A percentile compares a stretch with the other conserved stretches of the same genome.
Evolutionary conservation across 1,284 basidiomycete genomes (phyloP).

Genomic region (Ganoderma sp.): DNA sequence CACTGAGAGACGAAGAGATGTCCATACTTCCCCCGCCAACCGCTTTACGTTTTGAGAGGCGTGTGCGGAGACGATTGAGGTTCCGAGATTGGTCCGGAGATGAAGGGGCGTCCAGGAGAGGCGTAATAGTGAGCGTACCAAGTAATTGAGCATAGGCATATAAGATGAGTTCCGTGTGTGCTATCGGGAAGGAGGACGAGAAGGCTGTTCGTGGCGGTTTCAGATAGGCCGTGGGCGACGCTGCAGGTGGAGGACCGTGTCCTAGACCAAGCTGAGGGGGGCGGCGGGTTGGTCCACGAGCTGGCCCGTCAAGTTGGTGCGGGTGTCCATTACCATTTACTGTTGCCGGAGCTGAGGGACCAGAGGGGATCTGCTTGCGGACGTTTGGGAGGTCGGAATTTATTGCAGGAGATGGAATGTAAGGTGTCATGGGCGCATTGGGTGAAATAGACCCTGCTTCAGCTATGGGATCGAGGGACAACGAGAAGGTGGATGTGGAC

Average conservation of each 20-base stretch:
- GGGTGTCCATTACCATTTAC: slow-evolving; percentile 21
- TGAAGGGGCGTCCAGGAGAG: slow-evolving; percentile 35
- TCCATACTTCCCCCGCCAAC: slow-evolving; percentile 82
- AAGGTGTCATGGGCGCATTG: slow-evolving; percentile 38
- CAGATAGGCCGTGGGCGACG: slow-evolving; percentile 29
- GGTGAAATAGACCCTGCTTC: slow-evolving; percentile 48
- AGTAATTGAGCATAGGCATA: slow-evolving; percentile 87
- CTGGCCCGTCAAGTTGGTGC: slow-evolving; percentile 30
- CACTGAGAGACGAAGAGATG: slow-evolving; percentile 55
- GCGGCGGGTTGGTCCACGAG: slow-evolving; percentile 33
- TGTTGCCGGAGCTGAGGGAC: slow-evolving; percentile 13
- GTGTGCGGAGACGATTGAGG: slow-evolving; percentile 54
- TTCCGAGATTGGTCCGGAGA: slow-evolving; percentile 49
- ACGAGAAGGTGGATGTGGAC: slow-evolving; percentile 64
- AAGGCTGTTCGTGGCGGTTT: slow-evolving; percentile 46
- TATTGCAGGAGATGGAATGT: slow-evolving; percentile 35
- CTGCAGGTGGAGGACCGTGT: slow-evolving; percentile 47
- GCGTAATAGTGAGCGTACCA: slow-evolving; percentile 62
- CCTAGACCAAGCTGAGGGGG: slow-evolving; percentile 50
- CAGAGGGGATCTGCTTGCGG: slow-evolving; percentile 30
- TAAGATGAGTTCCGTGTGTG: slow-evolving; percentile 69
- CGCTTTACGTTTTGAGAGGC: slow-evolving; percentile 54
- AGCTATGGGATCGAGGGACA: slow-evolving; percentile 72
- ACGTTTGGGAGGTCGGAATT: slow-evolving; percentile 27
- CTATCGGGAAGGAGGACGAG: slow-evolving; percentile 46